Base-by-base conservation (phyloP, 441 rosid genomes). In the Pelargonium citronellum region DNA sequence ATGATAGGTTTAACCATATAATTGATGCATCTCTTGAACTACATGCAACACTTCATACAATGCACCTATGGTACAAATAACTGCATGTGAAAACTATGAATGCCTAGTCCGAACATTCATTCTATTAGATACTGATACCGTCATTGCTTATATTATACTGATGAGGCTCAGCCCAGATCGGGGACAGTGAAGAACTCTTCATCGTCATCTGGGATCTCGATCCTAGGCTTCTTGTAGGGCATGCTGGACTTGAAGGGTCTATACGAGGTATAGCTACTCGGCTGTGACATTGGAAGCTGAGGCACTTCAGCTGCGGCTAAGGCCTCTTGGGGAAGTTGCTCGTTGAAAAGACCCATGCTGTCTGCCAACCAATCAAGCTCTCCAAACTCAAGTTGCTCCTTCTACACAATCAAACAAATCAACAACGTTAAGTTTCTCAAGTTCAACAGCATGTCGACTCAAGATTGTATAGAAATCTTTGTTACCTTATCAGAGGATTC, bases 111-210 rank as follows among this genome's bases (percentile, higher is more conserved):
- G 37, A 30, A 30, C 37, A 30, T 30, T 30, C 57, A 49, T 49
- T 49, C 57, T 16, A 49, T n/a, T 6, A 13, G 24, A 57, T 57
- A 57, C 62, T 57, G 27, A 24, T 24, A 24, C 27, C 27, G 2
- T 24, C 2, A 2, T 24, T 24, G 2, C 27, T 24, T 24, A 24
- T 24, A 24, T 24, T 24, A 24, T 24, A 24, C 27, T 24, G 27
- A 24, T 24, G 0, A 2, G 27, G 19, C 65, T 88, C 70, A 87
- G 15, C 97, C 97, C n/a, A 95, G 92, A 74, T 95, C 92, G 2
- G 97, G 99, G 66, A 95, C 99, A 4, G 86, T 89, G 83, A 86
- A 91, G 81, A 72, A 80, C 81, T 91, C 99, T 4, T 89, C 91
- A 0, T 90, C 90, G 3, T 93, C 97, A 0, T 57, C 27, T 20